Base-by-base conservation (phyloP, 352 stramenopile species). In the Halophytophthora polymorphica region DNA sequence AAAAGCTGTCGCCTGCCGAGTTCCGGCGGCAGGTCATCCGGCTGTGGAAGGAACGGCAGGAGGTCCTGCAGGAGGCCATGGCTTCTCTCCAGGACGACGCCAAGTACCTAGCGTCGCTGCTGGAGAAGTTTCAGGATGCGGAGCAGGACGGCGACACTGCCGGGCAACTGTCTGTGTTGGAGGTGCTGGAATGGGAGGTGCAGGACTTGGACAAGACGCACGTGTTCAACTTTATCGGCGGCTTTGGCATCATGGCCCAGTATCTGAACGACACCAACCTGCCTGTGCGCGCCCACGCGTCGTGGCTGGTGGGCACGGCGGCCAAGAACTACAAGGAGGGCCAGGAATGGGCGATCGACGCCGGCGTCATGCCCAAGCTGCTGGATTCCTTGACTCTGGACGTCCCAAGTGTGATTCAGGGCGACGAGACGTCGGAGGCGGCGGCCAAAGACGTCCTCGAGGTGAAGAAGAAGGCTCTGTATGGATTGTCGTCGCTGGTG, bases 161-260 rank as follows among this genome's bases (percentile, higher is more conserved):
- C 13, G 76, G 68, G 2, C 76, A 88, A 50, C 19, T 92, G 5
- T 64, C 68, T 18, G 66, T 78, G 34, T 64, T 93, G 0, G 74
- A 89, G 36, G 65, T 88, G 35, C 55, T 94, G 6, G 83, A 94
- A 58, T 94, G 77, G 75, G 83, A 94, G 59, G 81, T 94, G n/a
- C 77, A 92, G 54, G 83, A 94, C 54, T 62, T 94, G 15, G 83
- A 92, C 67, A 94, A 94, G 61, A 91, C 83, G 6, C 81, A 87
- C 47, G 75, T 91, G 3, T 91, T 94, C 64, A 86, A 92, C 61
- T 91, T 84, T 25, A 87, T 92, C 34, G 83, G 83, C 7, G 83
- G 83, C n/a, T 89, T 94, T 29, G 56, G 69, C 39, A 71, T 89
- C 40, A 78, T 91, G 39, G 50, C 75, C 13, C 62, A 88, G 17